Conservation (phyloP, 495 filamentous ascomycete species). For the Podospora sp. region DNA sequence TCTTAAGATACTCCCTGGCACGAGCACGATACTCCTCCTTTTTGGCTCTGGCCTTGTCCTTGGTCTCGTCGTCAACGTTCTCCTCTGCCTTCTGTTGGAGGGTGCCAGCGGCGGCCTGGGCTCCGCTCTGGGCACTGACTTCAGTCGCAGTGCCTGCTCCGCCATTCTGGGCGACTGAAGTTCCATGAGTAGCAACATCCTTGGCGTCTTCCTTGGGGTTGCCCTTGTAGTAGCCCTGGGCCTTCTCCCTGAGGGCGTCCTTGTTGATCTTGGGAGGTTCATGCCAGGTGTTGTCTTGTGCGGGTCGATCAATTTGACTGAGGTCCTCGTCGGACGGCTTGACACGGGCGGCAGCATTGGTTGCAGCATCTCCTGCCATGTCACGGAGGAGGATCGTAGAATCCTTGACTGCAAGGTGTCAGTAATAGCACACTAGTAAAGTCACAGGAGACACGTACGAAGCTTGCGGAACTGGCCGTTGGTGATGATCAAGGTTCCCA, state of each 20-base stretch:
- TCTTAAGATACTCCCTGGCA: conserved; percentile 70
- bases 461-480: conserved; percentile 98
- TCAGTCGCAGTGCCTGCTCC: conserved; percentile 44
- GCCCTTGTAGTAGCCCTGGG: conserved; percentile 60
- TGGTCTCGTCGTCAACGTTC: conserved; percentile 64
- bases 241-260: conserved; percentile 67
- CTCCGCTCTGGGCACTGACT: conserved; percentile 58
- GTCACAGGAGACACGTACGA: conserved; percentile 55
- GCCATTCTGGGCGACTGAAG: conserved; percentile 32
- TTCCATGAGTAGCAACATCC: conserved; percentile 35
- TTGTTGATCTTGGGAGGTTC: conserved; percentile 79
- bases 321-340: conserved; percentile 80
- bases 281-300: conserved; percentile 91
- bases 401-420: conserved; percentile 81
- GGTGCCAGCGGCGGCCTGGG: conserved; percentile 50
- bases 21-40: conserved; percentile 56
- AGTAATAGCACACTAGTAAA: not conserved
- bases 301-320: conserved; percentile 74
- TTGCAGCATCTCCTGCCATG: conserved; percentile 86
- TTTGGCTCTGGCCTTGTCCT: conserved; percentile 51
- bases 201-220: conserved; percentile 57
- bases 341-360: conserved; percentile 75
- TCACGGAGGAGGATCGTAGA: conserved; percentile 81
- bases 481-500: conserved; percentile 88
- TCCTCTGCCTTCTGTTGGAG: conserved; percentile 53